These are phyloP conservation scores for Colletotrichum costaricense DNA, from an alignment of 2,329 filamentous ascomycete species.

Conservation along the genomic window DNA sequence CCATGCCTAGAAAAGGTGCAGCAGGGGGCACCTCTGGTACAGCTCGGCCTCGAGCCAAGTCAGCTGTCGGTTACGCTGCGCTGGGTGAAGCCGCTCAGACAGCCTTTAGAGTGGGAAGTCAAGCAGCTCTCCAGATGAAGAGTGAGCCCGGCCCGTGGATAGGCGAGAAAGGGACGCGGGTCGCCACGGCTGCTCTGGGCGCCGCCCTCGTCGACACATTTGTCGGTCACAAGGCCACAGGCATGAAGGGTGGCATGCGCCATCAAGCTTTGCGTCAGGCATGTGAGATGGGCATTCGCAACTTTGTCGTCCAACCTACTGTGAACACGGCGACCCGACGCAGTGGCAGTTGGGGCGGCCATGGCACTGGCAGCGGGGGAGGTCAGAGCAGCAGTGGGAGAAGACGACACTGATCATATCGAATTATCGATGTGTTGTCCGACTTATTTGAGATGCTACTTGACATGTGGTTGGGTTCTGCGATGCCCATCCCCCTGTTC, in stretches of 20 bases:
- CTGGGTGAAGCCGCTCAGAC: constrained; percentile 53
- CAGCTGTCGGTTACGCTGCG: constrained; percentile 34
- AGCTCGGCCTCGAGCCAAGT: constrained; percentile 37
- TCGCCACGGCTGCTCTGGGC: constrained; percentile 60
- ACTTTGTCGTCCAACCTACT: constrained; percentile 28
- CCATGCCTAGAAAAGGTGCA: constrained; percentile 23
- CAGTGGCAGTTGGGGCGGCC: neutral
- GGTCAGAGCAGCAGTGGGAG: neutral
- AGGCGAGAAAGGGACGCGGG: constrained; percentile 59
- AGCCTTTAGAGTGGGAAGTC: constrained; percentile 59
- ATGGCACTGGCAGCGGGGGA: neutral
- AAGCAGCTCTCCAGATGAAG: constrained; percentile 59
- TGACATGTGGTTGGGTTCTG: no score
- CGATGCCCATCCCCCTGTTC: neutral
- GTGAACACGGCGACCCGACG: constrained; percentile 23
- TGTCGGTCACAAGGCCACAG: constrained; percentile 48
- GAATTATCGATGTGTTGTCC: neutral
- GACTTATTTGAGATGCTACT: neutral
- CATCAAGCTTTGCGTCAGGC: constrained; percentile 37
- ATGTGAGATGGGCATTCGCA: constrained; percentile 32
- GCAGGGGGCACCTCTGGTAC: neutral
- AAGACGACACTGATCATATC: neutral
- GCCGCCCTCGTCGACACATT: constrained; percentile 61
- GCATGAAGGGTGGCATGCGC: constrained; percentile 36
- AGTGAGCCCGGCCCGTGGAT: constrained; percentile 59